A percentile compares a stretch with the other conserved stretches of the same genome.
phyloP scores from a whole-genome alignment of 345 rosid genomes.

The Sisymbrium altissimum region DNA sequence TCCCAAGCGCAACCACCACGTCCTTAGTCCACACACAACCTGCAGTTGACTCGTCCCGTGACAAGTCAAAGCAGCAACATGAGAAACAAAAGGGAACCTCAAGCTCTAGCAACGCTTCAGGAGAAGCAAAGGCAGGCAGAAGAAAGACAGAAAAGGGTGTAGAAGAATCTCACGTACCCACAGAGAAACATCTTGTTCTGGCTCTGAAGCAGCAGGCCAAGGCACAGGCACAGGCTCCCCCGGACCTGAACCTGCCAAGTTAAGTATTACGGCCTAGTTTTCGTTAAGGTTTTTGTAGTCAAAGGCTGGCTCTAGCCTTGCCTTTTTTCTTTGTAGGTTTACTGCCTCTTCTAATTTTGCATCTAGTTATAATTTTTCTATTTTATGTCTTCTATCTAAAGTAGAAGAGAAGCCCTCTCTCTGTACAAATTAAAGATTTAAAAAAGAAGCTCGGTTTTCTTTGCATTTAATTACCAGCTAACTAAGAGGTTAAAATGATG shows the following conservation, averaged over 20 bases:
- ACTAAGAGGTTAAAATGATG: too few species aligned
- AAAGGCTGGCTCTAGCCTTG: conserved; percentile 9
- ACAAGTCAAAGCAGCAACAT: conserved; percentile 43
- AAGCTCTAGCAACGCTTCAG: conserved; percentile 40
- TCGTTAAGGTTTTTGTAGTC: background rate
- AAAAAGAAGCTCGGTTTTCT: background rate
- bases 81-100: conserved; percentile 52
- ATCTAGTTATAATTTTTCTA: background rate
- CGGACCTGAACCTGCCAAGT: conserved; percentile 17
- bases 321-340: conserved; percentile 2
- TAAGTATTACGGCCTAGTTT: background rate
- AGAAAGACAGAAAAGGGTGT: conserved; percentile 52
- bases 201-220: conserved; percentile 2
- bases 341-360: conserved; percentile 9
- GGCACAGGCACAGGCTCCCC: conserved; percentile 9
- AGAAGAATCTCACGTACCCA: conserved; percentile 39
- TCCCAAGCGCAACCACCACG: conserved; percentile 35
- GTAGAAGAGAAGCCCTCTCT: background rate
- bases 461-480: background rate
- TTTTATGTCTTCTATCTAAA: background rate
- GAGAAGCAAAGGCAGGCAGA: conserved; percentile 48
- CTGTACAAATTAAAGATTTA: background rate
- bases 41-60: conserved; percentile 35
- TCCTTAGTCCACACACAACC: conserved; percentile 42
- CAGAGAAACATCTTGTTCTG: conserved; percentile 30